Evolutionary conservation across 164 flowering plant species (phyloP).

Genomic region (Annona squamosa): DNA sequence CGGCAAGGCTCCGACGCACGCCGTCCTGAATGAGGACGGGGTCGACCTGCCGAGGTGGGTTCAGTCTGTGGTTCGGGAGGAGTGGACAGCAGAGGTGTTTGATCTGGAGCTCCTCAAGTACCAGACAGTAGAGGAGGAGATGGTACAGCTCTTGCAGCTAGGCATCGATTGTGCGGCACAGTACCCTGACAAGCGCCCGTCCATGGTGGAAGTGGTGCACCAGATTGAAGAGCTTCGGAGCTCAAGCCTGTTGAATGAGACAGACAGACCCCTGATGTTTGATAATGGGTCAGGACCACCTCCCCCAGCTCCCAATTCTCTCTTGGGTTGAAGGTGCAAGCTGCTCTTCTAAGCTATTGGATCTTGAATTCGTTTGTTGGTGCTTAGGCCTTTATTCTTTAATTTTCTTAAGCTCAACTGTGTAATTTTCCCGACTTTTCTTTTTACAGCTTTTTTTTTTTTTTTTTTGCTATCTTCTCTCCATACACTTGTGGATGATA

Average conservation of each 20-base stretch:
- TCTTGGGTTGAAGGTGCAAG: slow-evolving; percentile 11
- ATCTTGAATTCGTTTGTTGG: slow-evolving; percentile 11
- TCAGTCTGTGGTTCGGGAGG: slow-evolving; percentile 72
- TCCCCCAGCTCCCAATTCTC: neutral
- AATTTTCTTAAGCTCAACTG: slow-evolving; percentile 14
- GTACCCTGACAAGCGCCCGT: slow-evolving; percentile 77
- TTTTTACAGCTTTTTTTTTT: neutral
- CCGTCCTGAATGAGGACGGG: slow-evolving; percentile 68
- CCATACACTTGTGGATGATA: neutral
- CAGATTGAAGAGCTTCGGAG: slow-evolving; percentile 58
- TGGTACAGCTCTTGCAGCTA: slow-evolving; percentile 78
- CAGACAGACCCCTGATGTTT: slow-evolving; percentile 13
- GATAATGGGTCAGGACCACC: slow-evolving; percentile 12
- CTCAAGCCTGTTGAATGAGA: slow-evolving; percentile 22
- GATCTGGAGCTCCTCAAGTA: slow-evolving; percentile 77
- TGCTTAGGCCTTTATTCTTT: slow-evolving; percentile 7
- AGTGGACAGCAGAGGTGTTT: slow-evolving; percentile 80
- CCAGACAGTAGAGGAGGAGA: slow-evolving; percentile 77
- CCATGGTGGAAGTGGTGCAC: slow-evolving; percentile 50
- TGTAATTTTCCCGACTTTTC: slow-evolving; percentile 5
- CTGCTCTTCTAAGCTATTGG: neutral
- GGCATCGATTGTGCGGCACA: slow-evolving; percentile 66
- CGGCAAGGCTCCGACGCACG: slow-evolving; percentile 76
- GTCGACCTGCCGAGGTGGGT: slow-evolving; percentile 95
- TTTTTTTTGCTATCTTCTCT: neutral